These are phyloP conservation scores for Austroboletus festivus DNA, from an alignment of 768 basidiomycete species.

Conservation along the genomic window DNA sequence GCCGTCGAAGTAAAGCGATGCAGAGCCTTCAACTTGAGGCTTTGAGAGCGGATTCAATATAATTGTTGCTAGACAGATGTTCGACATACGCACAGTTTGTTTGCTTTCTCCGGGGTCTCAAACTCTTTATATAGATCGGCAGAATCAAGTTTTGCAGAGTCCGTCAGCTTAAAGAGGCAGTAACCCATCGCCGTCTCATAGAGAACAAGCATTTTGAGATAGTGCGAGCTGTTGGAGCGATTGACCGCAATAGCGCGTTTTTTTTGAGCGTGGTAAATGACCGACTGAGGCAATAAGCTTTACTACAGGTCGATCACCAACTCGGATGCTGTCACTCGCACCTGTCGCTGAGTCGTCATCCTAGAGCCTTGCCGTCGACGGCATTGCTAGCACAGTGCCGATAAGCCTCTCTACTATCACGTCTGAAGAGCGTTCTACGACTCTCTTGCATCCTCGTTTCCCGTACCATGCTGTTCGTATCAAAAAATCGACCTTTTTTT, in stretches of 20 bases:
- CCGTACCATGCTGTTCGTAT: slow-evolving; percentile 54
- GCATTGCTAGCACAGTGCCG: no score
- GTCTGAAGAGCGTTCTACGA: slow-evolving; percentile 32
- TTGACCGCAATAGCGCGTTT: slow-evolving; percentile 13
- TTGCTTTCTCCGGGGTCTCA: slow-evolving; percentile 87
- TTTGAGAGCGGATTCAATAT: slow-evolving; percentile 30
- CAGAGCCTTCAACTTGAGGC: slow-evolving; percentile 89
- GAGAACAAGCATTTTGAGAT: slow-evolving; percentile 79
- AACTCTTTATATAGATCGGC: slow-evolving; percentile 91
- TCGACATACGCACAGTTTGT: slow-evolving; percentile 70
- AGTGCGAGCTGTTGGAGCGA: background rate
- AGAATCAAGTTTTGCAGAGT: slow-evolving; percentile 81
- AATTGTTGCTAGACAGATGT: slow-evolving; percentile 10
- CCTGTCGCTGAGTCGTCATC: background rate
- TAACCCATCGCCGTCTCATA: slow-evolving; percentile 96
- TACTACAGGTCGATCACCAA: no score
- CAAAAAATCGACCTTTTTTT: slow-evolving; percentile 52
- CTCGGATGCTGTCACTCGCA: slow-evolving; percentile 2
- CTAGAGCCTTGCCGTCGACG: no score
- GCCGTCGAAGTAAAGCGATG: slow-evolving; percentile 98
- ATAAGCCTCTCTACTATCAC: slow-evolving; percentile 25
- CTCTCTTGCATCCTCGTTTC: slow-evolving; percentile 47
- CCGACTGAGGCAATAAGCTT: slow-evolving; percentile 26
- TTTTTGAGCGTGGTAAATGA: slow-evolving; percentile 34
- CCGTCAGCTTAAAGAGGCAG: slow-evolving; percentile 94